Evolutionary conservation across 805 yeast species (phyloP).

Genomic region (Wickerhamiella lipophila): DNA sequence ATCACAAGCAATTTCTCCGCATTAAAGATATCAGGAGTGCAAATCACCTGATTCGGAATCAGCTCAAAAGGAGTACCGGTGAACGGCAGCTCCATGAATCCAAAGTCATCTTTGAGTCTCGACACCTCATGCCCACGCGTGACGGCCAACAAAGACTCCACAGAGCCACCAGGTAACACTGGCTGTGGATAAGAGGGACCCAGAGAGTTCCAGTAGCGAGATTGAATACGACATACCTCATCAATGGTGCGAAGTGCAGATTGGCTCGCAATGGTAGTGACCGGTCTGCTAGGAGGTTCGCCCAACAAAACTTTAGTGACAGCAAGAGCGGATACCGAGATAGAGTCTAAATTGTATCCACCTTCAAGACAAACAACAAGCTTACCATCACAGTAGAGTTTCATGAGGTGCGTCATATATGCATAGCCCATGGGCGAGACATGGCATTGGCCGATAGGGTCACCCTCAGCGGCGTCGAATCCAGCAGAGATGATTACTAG

Average conservation of each 20-base stretch:
- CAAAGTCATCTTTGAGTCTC: conserved; percentile 38
- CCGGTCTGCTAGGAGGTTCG: conserved; percentile 75
- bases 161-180: conserved; percentile 6
- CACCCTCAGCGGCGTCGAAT: conserved; percentile 98
- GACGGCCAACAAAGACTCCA: conserved; percentile 47
- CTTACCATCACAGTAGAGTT: conserved; percentile 77
- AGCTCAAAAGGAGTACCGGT: conserved; percentile 28
- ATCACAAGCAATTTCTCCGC: conserved; percentile 53
- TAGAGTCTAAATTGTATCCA: conserved; percentile 87
- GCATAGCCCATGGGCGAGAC: conserved; percentile 94
- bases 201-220: conserved; percentile 78
- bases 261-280: conserved; percentile 50
- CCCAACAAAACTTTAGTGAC: conserved; percentile 87
- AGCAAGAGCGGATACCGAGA: conserved; percentile 78
- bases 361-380: conserved; percentile 88
- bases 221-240: conserved; percentile 66
- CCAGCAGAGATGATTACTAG: conserved; percentile 88
- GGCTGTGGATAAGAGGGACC: conserved; percentile 26
- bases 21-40: conserved; percentile 53
- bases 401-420: conserved; percentile 85
- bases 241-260: conserved; percentile 72
- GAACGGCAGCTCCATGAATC: conserved; percentile 60
- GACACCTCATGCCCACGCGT: conserved; percentile 57
- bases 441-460: conserved; percentile 90
- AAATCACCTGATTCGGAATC: conserved; percentile 49